Evolutionary conservation across 345 rosid species (phyloP).

Genomic region (Streptanthus diversifolius): DNA sequence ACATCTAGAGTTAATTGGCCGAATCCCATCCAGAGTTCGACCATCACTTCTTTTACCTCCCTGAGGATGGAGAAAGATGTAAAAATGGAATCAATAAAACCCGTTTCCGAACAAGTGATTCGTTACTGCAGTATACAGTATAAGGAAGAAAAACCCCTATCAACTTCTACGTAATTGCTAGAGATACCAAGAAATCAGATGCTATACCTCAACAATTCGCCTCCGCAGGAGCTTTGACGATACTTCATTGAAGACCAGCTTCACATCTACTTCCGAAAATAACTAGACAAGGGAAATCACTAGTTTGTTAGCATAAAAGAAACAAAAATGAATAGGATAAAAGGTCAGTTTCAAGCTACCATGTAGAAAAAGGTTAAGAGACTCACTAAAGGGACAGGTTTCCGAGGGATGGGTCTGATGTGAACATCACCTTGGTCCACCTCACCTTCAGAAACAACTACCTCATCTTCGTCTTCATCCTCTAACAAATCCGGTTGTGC

Average conservation of each 20-base stretch:
- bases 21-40: conserved; percentile 66
- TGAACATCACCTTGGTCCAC: conserved; percentile 98
- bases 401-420: conserved; percentile 76
- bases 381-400: conserved; percentile 67
- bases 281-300: conserved; percentile 43
- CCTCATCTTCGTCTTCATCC: conserved; percentile 98
- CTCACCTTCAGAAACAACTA: conserved; percentile 94
- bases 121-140: background rate
- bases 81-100: background rate
- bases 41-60: conserved; percentile 99
- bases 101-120: background rate
- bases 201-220: conserved; percentile 90
- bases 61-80: conserved; percentile 37
- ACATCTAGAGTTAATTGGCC: conserved; percentile 84
- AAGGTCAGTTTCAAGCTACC: conserved; percentile 14
- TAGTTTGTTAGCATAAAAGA: conserved; percentile 17
- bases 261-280: conserved; percentile 94
- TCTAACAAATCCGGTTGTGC: conserved; percentile 62
- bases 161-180: background rate
- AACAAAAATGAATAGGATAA: background rate
- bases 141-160: background rate
- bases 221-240: conserved; percentile 77
- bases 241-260: conserved; percentile 95
- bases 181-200: conserved; percentile 4
- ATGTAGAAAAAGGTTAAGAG: conserved; percentile 14